Evolutionary conservation across 768 basidiomycete genomes (phyloP).

Genomic region (Trametes coccinea): DNA sequence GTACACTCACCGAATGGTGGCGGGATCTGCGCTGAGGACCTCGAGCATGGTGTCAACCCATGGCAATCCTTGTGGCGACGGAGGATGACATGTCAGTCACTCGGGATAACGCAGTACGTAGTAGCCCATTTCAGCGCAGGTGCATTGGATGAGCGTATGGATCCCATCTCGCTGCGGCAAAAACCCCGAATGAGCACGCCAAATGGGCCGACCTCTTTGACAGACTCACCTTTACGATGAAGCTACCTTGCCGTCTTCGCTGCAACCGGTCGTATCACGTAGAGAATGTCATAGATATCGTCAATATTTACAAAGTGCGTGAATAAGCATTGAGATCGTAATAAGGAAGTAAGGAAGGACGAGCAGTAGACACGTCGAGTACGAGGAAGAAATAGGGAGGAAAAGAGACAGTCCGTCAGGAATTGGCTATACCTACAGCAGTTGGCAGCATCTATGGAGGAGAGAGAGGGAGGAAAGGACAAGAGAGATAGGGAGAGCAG

Average conservation of each 20-base stretch:
- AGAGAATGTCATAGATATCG: background rate
- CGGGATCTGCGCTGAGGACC: too few relatives aligned
- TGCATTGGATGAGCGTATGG: too few relatives aligned
- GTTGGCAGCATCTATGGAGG: slow-evolving; percentile 12
- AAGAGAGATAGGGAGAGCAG: background rate
- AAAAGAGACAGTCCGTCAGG: background rate
- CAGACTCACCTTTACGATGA: background rate
- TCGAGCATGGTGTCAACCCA: too few relatives aligned
- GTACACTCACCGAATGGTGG: too few relatives aligned
- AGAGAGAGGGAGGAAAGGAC: background rate
- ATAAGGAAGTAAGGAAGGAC: background rate
- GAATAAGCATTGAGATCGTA: background rate
- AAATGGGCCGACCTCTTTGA: too few relatives aligned
- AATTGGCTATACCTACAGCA: slow-evolving; percentile 4
- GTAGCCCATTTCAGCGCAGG: too few relatives aligned
- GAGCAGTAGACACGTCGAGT: background rate
- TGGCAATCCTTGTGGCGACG: too few relatives aligned
- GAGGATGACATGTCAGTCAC: too few relatives aligned
- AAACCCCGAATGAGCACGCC: too few relatives aligned
- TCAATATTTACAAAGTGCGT: background rate
- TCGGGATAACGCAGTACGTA: too few relatives aligned
- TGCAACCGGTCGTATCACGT: background rate
- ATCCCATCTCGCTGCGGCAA: too few relatives aligned
- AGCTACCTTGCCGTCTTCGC: too few relatives aligned
- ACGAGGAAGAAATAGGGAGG: background rate